Evolutionary conservation across 208 protist genomes (phyloP), one percentile per base, ranked within the genome.

Genomic region (Angomonas ambiguus): DNA sequence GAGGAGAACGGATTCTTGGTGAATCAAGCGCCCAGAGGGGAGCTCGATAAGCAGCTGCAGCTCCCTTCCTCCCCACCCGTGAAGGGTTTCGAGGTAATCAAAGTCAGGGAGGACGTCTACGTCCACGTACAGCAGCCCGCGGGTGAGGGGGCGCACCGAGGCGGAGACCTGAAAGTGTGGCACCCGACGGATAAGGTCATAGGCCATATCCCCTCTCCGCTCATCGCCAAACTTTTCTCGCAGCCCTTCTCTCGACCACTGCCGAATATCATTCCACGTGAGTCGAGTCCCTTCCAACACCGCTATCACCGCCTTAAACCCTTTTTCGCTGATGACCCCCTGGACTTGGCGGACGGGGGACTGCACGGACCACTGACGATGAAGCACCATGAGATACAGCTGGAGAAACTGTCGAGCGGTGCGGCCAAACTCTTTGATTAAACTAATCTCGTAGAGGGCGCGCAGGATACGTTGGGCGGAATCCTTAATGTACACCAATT

Each of bases 401-500:
- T 94, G 72, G 13, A 97, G 69, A n/a, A 96, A 71, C 79, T 94
- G 91, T 5, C 92, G 77, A 10, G 98, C 88, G 0, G 99, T 88
- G 58, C 89, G 83, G n/a, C 98, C 97, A 90, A 97, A 99, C 35
- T 98, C 97, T 49, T 93, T 84, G 31, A 96, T 87, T 11, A 99
- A 62, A 30, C 86, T 83, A 45, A 99, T 98, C 69, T 99, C 98
- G 77, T 96, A 99, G 32, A 97, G 53, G 10, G 95, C 91, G 5
- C 96, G 80, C 67, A 95, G 68, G 28, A 97, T 94, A 60, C 94
- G 87, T 60, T 91, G 86, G 5, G 96, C 96, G 11, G 80, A 97
- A 76, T 99, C 98, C 38, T 97, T 98, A 55, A 99, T 91, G 82
- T 99, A 99, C n/a, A 98, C 95, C 82, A 99, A 98, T 85, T 99